Evolutionary conservation across 2,329 filamentous ascomycete genomes (phyloP).

Genomic region (Plenodomus lindquistii): DNA sequence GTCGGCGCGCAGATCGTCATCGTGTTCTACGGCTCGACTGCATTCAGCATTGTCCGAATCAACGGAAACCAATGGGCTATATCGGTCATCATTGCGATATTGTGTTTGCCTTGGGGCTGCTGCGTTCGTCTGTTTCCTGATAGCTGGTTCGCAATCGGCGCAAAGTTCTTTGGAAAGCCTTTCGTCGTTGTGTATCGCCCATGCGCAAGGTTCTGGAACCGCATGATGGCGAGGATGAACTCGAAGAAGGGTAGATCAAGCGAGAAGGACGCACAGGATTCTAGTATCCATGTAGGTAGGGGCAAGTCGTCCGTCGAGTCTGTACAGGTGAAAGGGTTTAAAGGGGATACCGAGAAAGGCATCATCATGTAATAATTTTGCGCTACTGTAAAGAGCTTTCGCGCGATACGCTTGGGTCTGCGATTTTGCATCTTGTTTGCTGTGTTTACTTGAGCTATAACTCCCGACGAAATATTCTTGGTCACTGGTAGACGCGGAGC

Average conservation of each 20-base stretch:
- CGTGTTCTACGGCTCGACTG: slow-evolving; percentile 72
- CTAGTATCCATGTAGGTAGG: slow-evolving; percentile 10
- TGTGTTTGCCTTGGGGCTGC: slow-evolving; percentile 57
- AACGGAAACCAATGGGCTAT: slow-evolving; percentile 60
- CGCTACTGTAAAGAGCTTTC: not conserved
- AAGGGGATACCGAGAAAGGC: slow-evolving; percentile 20
- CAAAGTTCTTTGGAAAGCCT: slow-evolving; percentile 27
- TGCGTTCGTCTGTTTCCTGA: slow-evolving; percentile 58
- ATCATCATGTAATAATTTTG: slow-evolving; percentile 1
- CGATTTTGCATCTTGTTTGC: not conserved
- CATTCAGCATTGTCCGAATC: slow-evolving; percentile 56
- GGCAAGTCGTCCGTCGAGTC: slow-evolving; percentile 22
- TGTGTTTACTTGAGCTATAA: too few species aligned
- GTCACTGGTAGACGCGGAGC: too few species aligned
- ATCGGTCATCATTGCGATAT: slow-evolving; percentile 53
- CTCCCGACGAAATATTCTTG: too few species aligned
- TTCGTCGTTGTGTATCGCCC: slow-evolving; percentile 30
- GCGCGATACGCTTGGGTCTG: not conserved
- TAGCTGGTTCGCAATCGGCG: slow-evolving; percentile 25
- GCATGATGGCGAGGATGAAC: slow-evolving; percentile 13
- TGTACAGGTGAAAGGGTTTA: slow-evolving; percentile 8
- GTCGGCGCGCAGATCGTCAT: slow-evolving; percentile 87
- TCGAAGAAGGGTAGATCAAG: slow-evolving; percentile 14
- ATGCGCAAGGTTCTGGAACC: slow-evolving; percentile 13
- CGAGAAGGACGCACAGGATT: slow-evolving; percentile 11